Conservation (phyloP, 306 rosid species). For the Macrotyloma uniflorum region DNA sequence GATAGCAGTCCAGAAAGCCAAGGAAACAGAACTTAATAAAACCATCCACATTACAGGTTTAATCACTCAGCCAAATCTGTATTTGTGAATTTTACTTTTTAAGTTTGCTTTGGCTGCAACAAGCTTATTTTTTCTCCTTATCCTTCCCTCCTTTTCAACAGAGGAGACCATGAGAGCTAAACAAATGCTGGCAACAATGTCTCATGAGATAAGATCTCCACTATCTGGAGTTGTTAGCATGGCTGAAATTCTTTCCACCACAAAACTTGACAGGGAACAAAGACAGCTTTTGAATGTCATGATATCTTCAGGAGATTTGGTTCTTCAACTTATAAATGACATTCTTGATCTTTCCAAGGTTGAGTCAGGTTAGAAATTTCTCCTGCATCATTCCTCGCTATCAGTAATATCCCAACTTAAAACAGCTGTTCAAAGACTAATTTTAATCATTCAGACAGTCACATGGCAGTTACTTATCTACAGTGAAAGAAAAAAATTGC, state of each 20-base stretch:
- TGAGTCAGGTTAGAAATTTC: constrained; percentile 82
- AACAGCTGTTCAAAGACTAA: neutral
- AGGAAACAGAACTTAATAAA: constrained; percentile 93
- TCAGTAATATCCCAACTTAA: neutral
- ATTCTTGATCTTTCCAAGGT: constrained; percentile 99
- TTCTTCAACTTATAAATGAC: constrained; percentile 96
- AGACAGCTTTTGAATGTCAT: constrained; percentile 86
- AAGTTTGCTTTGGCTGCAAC: constrained; percentile 14
- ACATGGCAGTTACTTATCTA: neutral
- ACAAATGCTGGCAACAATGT: constrained; percentile 99
- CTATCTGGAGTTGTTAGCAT: constrained; percentile 96
- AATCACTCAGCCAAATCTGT: constrained; percentile 34
- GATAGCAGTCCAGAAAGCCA: constrained; percentile 94
- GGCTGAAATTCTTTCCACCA: constrained; percentile 91
- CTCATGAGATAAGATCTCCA: constrained; percentile 98
- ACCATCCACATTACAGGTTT: constrained; percentile 94
- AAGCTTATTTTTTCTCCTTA: constrained; percentile 23
- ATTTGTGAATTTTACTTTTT: constrained; percentile 21
- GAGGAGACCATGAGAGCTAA: constrained; percentile 99
- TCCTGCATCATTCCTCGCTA: neutral
- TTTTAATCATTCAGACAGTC: constrained; percentile 12
- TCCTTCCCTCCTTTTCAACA: constrained; percentile 7
- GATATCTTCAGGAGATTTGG: constrained; percentile 98
- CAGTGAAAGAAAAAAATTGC: constrained; percentile 2
- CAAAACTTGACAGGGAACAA: constrained; percentile 88